Percentiles rank a stretch among this genome's conserved stretches.
phyloP scores from a whole-genome alignment of 2,329 filamentous ascomycete species.

The Alternaria sp. region DNA sequence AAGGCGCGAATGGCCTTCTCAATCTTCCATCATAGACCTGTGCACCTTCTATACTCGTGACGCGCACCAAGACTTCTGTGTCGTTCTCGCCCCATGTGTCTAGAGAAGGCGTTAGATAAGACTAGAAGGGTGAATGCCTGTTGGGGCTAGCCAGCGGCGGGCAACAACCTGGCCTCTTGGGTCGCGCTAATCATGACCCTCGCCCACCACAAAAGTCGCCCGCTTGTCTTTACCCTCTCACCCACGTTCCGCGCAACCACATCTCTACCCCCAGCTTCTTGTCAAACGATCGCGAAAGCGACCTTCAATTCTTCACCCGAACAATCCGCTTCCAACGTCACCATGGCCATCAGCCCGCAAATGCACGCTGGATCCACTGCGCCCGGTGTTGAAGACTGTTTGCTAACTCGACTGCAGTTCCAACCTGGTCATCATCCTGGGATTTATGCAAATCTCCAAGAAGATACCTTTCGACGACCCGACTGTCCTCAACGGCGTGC shows the following conservation, averaged over 20 bases:
- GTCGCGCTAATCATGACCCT: constrained; percentile 17
- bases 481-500: constrained; percentile 69
- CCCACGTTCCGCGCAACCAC: constrained; percentile 20
- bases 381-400: constrained; percentile 5
- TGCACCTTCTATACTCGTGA: background rate
- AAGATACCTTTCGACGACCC: constrained; percentile 92
- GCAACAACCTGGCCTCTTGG: constrained; percentile 41
- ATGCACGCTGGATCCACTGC: constrained; percentile 33
- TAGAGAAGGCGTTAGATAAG: constrained; percentile 35
- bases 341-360: constrained; percentile 49
- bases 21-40: background rate
- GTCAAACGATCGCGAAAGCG: background rate
- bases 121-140: constrained; percentile 28
- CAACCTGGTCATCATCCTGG: constrained; percentile 51
- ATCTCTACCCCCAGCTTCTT: constrained; percentile 1
- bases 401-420: constrained; percentile 40
- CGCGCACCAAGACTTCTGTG: background rate
- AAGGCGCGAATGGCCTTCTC: background rate
- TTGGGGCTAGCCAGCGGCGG: constrained; percentile 25
- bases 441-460: constrained; percentile 98
- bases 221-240: constrained; percentile 14
- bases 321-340: constrained; percentile 8
- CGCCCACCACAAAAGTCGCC: constrained; percentile 35
- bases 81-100: constrained; percentile 19
- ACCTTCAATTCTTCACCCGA: background rate